Evolutionary conservation across 2,329 filamentous ascomycete species (phyloP), one percentile per base, ranked within the genome.

Genomic region (Leptographium procerum): DNA sequence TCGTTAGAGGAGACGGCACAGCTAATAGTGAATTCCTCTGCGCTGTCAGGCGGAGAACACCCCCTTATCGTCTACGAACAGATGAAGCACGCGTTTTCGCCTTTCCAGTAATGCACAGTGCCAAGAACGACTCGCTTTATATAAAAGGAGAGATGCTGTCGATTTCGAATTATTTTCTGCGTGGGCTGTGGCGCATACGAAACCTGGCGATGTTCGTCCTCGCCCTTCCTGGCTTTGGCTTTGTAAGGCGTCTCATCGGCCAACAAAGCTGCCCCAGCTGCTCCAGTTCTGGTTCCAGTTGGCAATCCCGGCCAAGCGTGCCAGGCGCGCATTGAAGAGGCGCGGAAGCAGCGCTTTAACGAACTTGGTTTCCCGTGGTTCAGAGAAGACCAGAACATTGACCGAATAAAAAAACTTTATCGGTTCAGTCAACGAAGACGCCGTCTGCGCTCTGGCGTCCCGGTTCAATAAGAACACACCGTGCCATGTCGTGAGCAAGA

Each of bases 391-490:
- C 51, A 58, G 24, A 22, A 33, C 33, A n/a, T 45, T 29, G 40
- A 54, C 56, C n/a, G 33, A 19, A 47, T 54, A 10, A 58, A 55
- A 19, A 45, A n/a, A 26, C 9, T 59, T 57, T 51, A 16, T 45
- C 55, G 14, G 47, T 4, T 60, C 58, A 16, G 26, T 60, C n/a
- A 40, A 59, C 34, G 19, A 52, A 14, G 53, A 59, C 10, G 57
- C 57, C 29, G 54, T 59, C 47, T 56, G 57, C 24, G 53, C 53
- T 14, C 53, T 60, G 36, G 59, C 56, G 4, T 43, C 59, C 24
- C 56, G 48, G 16, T 31, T 50, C 34, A 47, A 56, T 31, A n/a
- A 19, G 40, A 14, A 33, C 22, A 50, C n/a, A n/a, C 53, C 54
- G 8, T 59, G 57, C 14, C 45, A 40, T 24, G 24, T 60, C 10